These are phyloP conservation scores for Protomyces inouyei DNA, from an alignment of 1,139 yeast genomes.

Conservation along the genomic window DNA sequence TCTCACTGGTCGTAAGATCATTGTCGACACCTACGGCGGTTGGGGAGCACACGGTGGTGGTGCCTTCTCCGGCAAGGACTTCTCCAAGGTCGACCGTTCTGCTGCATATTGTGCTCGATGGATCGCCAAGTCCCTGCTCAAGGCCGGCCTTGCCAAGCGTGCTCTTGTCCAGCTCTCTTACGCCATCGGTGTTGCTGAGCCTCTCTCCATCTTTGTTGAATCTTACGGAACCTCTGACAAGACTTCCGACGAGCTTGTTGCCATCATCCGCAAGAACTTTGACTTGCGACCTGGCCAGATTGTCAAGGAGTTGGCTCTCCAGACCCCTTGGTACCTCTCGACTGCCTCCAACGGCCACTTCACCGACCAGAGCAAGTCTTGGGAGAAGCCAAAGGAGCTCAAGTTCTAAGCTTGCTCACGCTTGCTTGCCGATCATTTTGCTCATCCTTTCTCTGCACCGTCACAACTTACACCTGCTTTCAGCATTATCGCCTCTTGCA, in stretches of 20 bases:
- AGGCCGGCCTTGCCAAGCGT: constrained; percentile 94
- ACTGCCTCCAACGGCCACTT: constrained; percentile 99
- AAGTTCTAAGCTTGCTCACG: constrained; percentile 48
- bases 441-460: neutral
- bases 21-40: constrained; percentile 99
- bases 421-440: neutral
- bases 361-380: constrained; percentile 96
- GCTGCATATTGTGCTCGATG: constrained; percentile 99
- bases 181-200: constrained; percentile 99
- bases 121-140: constrained; percentile 97
- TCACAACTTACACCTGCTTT: neutral
- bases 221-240: constrained; percentile 94
- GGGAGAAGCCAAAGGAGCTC: constrained; percentile 97
- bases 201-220: constrained; percentile 94
- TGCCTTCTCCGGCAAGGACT: constrained; percentile 99
- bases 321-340: constrained; percentile 98
- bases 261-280: constrained; percentile 85
- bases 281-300: constrained; percentile 99
- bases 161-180: constrained; percentile 97
- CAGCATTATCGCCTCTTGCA: neutral
- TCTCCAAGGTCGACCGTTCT: constrained; percentile 99
- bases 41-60: constrained; percentile 99
- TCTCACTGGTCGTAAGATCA: constrained; percentile 98
- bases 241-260: constrained; percentile 83
- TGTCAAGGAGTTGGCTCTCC: constrained; percentile 92